Base-by-base conservation (phyloP, 306 rosid species). In the Begonia masoniana region DNA sequence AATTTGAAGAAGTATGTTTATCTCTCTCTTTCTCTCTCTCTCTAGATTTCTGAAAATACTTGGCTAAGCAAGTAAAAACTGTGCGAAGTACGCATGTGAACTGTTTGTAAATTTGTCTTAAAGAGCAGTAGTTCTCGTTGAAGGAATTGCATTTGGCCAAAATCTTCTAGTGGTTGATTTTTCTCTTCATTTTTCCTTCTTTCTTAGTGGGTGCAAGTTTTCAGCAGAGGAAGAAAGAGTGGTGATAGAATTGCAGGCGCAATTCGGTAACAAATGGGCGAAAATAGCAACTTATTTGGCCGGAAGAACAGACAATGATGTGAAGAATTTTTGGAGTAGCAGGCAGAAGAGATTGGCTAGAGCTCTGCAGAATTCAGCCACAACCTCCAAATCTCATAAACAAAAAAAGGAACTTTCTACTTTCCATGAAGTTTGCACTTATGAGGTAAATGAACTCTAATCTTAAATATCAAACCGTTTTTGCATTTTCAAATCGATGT, bases 241-340 rank as follows among this genome's bases (percentile, higher is more conserved):
- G 61, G 97, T 89, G 51, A 82, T 85, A 58, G 97, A 89, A 39
- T 73, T 89, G 78, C 94, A 89, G 70, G 79, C 75, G 49, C 77
- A 82, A 21, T 69, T 74, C 49, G 97, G 95, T 51, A 89, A 89
- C 88, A 89, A 68, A 68, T 89, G 97, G 97, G 97, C 95, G 13
- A 82, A 65, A 71, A 85, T 89, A 24, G 95, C 97, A 3, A 76
- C 95, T 1, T 73, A 74, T 64, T 61, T 89, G 67, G 41, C 83
- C 0, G 97, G 95, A 4, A 75, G 95, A 68, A 89, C 95, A 9
- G 95, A 85, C 62, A 89, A 89, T 47, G 97, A 89, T 62, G 95
- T 89, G 3, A 89, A 89, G 77, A 89, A 89, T 68, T 89, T 89
- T 66, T 89, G 95, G 97, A 89, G 97, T 68, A 85, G 95, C 42